Conservation (phyloP, 23 red algal genomes). For the Gracilaria domingensis region DNA sequence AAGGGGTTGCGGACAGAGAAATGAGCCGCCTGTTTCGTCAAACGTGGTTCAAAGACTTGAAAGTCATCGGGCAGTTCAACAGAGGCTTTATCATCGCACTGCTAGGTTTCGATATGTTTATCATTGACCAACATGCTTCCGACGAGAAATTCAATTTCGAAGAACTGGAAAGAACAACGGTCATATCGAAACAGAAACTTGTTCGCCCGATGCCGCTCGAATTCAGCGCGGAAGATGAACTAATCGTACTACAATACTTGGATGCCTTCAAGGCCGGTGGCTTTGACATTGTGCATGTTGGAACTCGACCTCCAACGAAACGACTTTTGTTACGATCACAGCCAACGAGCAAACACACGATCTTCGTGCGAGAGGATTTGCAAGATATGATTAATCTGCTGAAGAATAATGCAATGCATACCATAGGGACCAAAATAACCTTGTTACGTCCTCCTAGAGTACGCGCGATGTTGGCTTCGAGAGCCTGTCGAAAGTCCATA, state of each 20-base stretch:
- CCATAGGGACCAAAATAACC: background rate
- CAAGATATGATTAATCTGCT: slow-evolving; percentile 80
- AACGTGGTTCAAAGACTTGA: slow-evolving; percentile 78
- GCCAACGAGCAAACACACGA: slow-evolving; percentile 72
- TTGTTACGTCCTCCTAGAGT: slow-evolving; percentile 68
- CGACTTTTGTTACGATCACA: slow-evolving; percentile 63
- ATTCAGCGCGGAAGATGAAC: slow-evolving; percentile 85
- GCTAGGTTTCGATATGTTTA: slow-evolving; percentile 74
- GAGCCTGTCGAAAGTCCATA: slow-evolving; percentile 93
- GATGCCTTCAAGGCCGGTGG: slow-evolving; percentile 64
- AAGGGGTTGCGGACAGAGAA: slow-evolving; percentile 61
- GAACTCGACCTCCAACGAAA: slow-evolving; percentile 54
- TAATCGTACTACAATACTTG: slow-evolving; percentile 64
- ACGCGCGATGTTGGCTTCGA: slow-evolving; percentile 78
- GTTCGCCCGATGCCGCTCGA: slow-evolving; percentile 64
- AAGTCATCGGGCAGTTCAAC: slow-evolving; percentile 95
- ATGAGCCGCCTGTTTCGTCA: slow-evolving; percentile 78
- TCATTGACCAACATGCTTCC: slow-evolving; percentile 98
- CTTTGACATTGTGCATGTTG: slow-evolving; percentile 58
- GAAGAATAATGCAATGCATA: slow-evolving; percentile 34
- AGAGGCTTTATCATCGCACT: slow-evolving; percentile 85
- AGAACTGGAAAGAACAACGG: slow-evolving; percentile 44
- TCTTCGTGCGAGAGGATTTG: slow-evolving; percentile 82
- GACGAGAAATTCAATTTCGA: slow-evolving; percentile 98
- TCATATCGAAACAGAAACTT: slow-evolving; percentile 63